Evolutionary conservation across 2,329 filamentous ascomycete genomes (phyloP).

Genomic region (Ceratocystis colombiana): DNA sequence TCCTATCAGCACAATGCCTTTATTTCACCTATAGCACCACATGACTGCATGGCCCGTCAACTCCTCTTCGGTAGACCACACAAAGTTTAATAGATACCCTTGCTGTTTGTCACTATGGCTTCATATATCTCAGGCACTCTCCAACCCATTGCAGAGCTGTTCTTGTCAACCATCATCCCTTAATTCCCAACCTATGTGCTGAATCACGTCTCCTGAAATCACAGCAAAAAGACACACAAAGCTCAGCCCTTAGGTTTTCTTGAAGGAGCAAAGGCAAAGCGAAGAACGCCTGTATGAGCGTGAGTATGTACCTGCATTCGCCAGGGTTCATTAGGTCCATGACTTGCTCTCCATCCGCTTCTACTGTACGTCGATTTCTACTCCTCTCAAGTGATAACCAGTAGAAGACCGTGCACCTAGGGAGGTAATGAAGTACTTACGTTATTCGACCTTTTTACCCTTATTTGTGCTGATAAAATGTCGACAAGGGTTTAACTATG

Average conservation of each 20-base stretch:
- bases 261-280: not conserved
- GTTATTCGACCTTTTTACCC: not conserved
- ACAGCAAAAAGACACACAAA: not conserved
- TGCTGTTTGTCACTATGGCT: not conserved
- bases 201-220: too few species aligned
- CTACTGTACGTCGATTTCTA: too few species aligned
- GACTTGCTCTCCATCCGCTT: too few species aligned
- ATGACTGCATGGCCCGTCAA: not conserved
- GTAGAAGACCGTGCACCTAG: too few species aligned
- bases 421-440: too few species aligned
- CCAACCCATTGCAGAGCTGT: not conserved
- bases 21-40: not conserved
- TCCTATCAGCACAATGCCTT: not conserved
- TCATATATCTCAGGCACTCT: not conserved
- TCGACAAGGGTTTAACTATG: not conserved
- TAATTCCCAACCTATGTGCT: too few species aligned
- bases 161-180: too few species aligned
- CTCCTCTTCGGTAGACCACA: constrained; percentile 4
- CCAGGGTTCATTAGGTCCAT: not conserved
- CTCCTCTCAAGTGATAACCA: too few species aligned
- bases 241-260: not conserved
- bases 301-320: constrained; percentile 7
- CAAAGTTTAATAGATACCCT: not conserved
- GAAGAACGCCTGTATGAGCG: not conserved
- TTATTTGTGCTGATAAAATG: not conserved